These are phyloP conservation scores for Lipomyces sp. DNA, from an alignment of 805 yeast species.

Conservation along the genomic window DNA sequence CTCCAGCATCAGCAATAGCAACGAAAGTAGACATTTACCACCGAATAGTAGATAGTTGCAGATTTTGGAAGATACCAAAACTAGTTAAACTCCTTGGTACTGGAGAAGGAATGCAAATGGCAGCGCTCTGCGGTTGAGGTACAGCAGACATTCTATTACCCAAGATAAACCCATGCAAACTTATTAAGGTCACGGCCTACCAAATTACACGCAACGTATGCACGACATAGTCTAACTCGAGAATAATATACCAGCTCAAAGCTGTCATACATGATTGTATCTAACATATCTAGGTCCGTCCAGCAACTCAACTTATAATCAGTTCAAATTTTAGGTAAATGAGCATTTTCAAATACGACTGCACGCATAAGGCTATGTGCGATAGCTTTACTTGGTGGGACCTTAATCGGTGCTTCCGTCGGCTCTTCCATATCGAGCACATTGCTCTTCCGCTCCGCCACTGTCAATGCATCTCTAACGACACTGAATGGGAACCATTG, in stretches of 20 bases:
- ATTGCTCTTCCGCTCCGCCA: slow-evolving; percentile 29
- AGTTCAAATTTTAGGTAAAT: slow-evolving; percentile 29
- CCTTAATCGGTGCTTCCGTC: slow-evolving; percentile 31
- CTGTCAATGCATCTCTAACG: slow-evolving; percentile 50
- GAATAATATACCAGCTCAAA: neutral
- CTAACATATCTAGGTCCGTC: neutral
- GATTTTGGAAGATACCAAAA: too few species aligned
- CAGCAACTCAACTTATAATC: neutral
- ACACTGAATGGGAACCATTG: slow-evolving; percentile 74
- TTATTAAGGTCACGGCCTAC: too few species aligned
- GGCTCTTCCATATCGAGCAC: slow-evolving; percentile 24
- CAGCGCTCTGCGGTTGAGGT: too few species aligned
- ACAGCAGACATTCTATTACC: too few species aligned
- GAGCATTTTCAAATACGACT: slow-evolving; percentile 35
- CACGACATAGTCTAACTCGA: neutral
- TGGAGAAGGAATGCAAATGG: too few species aligned
- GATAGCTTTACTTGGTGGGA: slow-evolving; percentile 38
- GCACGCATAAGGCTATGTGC: slow-evolving; percentile 37
- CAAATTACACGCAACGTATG: too few species aligned
- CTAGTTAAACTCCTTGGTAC: too few species aligned
- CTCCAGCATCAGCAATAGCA: too few species aligned
- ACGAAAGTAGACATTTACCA: too few species aligned
- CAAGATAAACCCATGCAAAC: too few species aligned
- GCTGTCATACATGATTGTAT: neutral
- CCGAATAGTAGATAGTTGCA: too few species aligned